Conservation (phyloP, 352 stramenopile genomes). For the Phytopythium litorale region DNA sequence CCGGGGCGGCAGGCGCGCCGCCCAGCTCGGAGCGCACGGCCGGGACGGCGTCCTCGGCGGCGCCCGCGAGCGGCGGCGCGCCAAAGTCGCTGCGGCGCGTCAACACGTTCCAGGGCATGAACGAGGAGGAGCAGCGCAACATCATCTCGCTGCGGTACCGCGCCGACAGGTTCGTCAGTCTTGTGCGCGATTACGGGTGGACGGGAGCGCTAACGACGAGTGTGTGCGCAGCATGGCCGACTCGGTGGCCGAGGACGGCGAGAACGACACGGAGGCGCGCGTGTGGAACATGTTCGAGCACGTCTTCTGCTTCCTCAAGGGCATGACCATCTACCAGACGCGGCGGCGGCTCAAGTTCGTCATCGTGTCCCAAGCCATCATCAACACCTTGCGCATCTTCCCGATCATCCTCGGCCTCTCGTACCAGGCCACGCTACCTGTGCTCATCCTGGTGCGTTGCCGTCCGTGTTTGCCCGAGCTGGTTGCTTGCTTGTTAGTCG, state of each 20-base stretch:
- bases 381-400: slow-evolving; percentile 83
- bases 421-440: slow-evolving; percentile 77
- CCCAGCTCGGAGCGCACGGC: background rate
- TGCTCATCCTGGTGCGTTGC: slow-evolving; percentile 67
- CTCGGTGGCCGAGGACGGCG: slow-evolving; percentile 65
- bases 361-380: slow-evolving; percentile 79
- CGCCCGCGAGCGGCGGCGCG: slow-evolving; percentile 6
- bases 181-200: background rate
- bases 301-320: slow-evolving; percentile 87
- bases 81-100: slow-evolving; percentile 49
- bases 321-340: slow-evolving; percentile 86
- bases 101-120: slow-evolving; percentile 67
- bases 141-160: slow-evolving; percentile 86
- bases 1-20: slow-evolving; percentile 3
- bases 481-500: background rate
- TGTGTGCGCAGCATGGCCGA: slow-evolving; percentile 57
- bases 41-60: background rate
- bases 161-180: slow-evolving; percentile 42
- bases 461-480: background rate
- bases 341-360: slow-evolving; percentile 81
- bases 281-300: slow-evolving; percentile 81
- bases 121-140: slow-evolving; percentile 79
- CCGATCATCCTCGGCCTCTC: slow-evolving; percentile 83
- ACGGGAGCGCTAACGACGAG: background rate
- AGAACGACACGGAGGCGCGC: slow-evolving; percentile 52